Percentiles rank a stretch among this genome's conserved stretches.
Evolutionary conservation across 1,284 basidiomycete species (phyloP).

Genomic region (Rhodofomes roseus): DNA sequence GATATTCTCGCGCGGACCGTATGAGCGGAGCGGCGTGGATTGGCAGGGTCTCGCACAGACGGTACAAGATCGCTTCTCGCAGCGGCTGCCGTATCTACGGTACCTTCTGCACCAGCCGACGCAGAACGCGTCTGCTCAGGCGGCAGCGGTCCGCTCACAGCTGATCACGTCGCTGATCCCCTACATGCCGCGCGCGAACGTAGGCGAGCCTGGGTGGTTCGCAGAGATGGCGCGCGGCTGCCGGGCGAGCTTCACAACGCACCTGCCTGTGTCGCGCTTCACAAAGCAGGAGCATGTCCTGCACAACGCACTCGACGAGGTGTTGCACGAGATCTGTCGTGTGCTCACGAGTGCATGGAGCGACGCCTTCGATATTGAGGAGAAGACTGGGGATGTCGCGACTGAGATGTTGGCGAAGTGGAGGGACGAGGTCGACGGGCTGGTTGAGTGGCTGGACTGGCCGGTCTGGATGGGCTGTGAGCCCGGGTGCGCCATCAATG

Average conservation of each 20-base stretch:
- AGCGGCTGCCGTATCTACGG: not conserved
- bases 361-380: not conserved
- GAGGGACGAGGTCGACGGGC: not conserved
- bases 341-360: not conserved
- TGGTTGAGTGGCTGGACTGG: slow-evolving; percentile 1
- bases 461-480: not conserved
- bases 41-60: not conserved
- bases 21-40: not conserved
- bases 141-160: not conserved
- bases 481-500: not conserved
- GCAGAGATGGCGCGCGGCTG: not conserved
- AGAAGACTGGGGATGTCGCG: not conserved
- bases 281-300: slow-evolving; percentile 1
- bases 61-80: not conserved
- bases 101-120: not conserved
- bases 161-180: not conserved
- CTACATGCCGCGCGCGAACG: not conserved
- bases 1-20: not conserved
- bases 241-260: not conserved
- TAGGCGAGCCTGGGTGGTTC: not conserved
- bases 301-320: not conserved
- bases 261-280: not conserved
- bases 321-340: not conserved
- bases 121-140: not conserved
- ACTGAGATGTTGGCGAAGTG: not conserved